phyloP scores from a whole-genome alignment of 305 asterid genomes.

The Fraxinus baroniana region DNA sequence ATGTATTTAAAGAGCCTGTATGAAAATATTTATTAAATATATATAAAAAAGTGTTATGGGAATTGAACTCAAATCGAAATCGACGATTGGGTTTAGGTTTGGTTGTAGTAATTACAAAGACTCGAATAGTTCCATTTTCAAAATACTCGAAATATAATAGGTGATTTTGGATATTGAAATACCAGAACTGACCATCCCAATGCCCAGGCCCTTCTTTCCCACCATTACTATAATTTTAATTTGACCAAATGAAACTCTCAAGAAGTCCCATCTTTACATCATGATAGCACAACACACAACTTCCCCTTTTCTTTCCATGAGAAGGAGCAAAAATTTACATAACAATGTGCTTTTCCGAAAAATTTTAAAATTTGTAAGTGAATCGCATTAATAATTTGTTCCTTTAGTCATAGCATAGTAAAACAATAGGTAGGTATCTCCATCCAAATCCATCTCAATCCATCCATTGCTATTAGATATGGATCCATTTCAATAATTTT shows the following conservation, averaged over 20 bases:
- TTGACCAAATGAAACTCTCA: neutral
- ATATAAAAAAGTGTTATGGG: no score
- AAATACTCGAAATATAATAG: no score
- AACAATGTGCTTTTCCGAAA: neutral
- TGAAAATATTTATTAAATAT: no score
- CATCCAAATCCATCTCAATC: neutral
- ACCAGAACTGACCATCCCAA: no score
- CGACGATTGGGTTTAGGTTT: no score
- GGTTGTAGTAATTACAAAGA: no score
- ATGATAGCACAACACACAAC: neutral
- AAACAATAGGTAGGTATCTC: neutral
- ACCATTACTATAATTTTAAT: neutral
- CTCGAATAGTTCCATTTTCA: no score
- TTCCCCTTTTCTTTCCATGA: neutral
- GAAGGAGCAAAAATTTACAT: neutral
- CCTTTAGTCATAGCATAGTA: neutral
- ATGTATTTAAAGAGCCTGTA: no score
- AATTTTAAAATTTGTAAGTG: neutral
- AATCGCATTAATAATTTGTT: neutral
- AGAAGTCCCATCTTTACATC: neutral
- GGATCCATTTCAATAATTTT: neutral
- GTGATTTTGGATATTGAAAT: no score
- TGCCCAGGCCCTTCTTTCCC: neutral
- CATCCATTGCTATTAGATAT: neutral
- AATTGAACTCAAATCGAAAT: no score